Base-by-base conservation (phyloP, 73 alveolate genomes). In the Paramecium biaurelia region DNA sequence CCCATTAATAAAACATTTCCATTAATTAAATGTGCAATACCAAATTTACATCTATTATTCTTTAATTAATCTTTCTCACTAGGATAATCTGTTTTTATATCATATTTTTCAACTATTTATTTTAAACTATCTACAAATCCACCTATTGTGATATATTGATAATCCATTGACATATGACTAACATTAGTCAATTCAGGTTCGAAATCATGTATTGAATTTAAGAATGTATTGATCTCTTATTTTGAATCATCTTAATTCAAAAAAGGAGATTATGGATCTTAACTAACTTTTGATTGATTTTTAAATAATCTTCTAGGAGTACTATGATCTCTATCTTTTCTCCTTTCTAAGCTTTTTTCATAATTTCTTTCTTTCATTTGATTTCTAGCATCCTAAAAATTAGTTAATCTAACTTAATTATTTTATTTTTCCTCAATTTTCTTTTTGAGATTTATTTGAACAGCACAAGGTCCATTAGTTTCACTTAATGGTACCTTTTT, bases 1-100 rank as follows among this genome's bases (percentile, higher is more conserved):
- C 99, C 99, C 28, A 97, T 92, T 21, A 96, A 93, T 58, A 95
- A 37, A 37, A 96, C 85, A 57, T 92, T 85, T 6, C 93, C 88
- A 76, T 92, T 76, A 20, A 86, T 57, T 28, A 76, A 74, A 45
- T 57, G 89, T 30, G 94, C 95, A 28, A 95, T 70, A 9, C 95
- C 95, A 49, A 94, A 94, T 92, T 94, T 94, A 57, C 96, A 92
- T 85, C 97, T 68, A 89, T 70, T 89, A 41, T 43, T 70, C 24
- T 76, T 76, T 57, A 89, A 58, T 8, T 30, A 34, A 89, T 89
- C 94, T n/a, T 79, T 79, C 26, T 79, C 90, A 14, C 45, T 41
- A 2, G 90, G 30, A 23, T 79, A 79, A 79, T 79, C 90, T 10
- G 47, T 14, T 34, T 79, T 79, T 41, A 79, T 79, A 79, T 79